phyloP scores from a whole-genome alignment of 306 rosid species.

The Myrica gale region DNA sequence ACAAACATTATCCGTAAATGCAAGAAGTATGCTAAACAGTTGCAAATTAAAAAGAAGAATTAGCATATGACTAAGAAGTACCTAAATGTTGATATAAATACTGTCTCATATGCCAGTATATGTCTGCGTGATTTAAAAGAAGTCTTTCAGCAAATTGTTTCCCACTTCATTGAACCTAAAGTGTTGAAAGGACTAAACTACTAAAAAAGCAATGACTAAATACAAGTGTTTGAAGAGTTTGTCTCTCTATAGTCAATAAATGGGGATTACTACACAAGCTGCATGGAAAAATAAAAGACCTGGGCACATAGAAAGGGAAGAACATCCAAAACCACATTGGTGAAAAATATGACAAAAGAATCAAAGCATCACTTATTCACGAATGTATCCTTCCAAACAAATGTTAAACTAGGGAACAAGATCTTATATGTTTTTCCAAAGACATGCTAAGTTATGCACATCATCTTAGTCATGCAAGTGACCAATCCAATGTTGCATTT shows the following conservation, averaged over 20 bases:
- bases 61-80: neutral
- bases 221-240: neutral
- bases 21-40: neutral
- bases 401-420: neutral
- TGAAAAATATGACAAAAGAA: neutral
- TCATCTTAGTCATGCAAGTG: neutral
- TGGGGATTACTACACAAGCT: neutral
- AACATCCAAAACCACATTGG: neutral
- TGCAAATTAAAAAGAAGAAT: neutral
- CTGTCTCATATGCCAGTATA: neutral
- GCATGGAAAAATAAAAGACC: neutral
- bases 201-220: neutral
- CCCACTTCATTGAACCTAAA: neutral
- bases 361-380: neutral
- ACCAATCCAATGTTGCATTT: neutral
- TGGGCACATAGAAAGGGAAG: neutral
- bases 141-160: neutral
- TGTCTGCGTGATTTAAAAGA: neutral
- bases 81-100: neutral
- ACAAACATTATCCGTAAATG: neutral
- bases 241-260: neutral
- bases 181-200: neutral
- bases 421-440: neutral
- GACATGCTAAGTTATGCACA: neutral
- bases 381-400: neutral